Conservation (phyloP, 345 rosid species). For the Eucalyptus erythrocorys region DNA sequence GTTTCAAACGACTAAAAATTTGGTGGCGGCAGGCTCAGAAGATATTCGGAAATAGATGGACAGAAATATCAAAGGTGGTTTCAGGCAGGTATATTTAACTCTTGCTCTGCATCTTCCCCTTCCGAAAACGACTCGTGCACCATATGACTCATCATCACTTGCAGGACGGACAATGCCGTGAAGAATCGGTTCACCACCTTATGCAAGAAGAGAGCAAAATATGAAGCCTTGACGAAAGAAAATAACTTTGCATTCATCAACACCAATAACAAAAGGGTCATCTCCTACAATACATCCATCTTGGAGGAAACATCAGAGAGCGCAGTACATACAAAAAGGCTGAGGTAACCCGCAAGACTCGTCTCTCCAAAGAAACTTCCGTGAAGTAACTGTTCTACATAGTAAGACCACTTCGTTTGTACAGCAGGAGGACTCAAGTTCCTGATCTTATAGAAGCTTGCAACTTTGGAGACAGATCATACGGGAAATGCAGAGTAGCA, state of each 20-base stretch:
- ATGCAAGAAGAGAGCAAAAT: conserved; percentile 94
- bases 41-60: conserved; percentile 96
- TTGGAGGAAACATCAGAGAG: conserved; percentile 27
- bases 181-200: conserved; percentile 91
- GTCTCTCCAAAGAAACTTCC: background rate
- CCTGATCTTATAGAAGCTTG: conserved; percentile 25
- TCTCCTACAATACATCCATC: conserved; percentile 25
- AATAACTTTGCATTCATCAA: conserved; percentile 38
- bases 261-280: conserved; percentile 61
- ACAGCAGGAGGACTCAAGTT: conserved; percentile 54
- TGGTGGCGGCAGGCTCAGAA: conserved; percentile 71
- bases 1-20: background rate
- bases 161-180: conserved; percentile 99
- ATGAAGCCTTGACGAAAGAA: conserved; percentile 85
- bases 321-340: conserved; percentile 38
- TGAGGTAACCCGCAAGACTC: conserved; percentile 24
- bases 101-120: background rate
- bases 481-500: conserved; percentile 15
- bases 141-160: background rate
- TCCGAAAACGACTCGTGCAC: background rate
- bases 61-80: conserved; percentile 98
- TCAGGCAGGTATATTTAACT: conserved; percentile 72
- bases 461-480: conserved; percentile 37
- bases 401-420: background rate
- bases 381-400: background rate